phyloP scores from a whole-genome alignment of 2,329 filamentous ascomycete species.

The Cytospora mali region DNA sequence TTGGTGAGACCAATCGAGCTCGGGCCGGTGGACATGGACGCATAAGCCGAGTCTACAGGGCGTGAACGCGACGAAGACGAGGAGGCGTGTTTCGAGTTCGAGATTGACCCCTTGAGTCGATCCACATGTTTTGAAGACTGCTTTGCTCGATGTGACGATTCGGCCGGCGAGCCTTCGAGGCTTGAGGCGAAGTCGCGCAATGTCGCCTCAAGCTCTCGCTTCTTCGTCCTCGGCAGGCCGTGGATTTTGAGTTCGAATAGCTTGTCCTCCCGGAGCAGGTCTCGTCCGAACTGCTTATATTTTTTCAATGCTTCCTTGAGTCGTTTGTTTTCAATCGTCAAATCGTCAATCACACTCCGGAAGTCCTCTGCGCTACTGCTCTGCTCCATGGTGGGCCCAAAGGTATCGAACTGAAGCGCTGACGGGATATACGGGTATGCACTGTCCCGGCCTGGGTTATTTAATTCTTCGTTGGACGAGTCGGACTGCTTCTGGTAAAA shows the following conservation, averaged over 20 bases:
- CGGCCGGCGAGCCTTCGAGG: conserved; percentile 54
- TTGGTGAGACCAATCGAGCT: conserved; percentile 36
- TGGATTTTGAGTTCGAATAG: conserved; percentile 84
- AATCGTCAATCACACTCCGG: conserved; percentile 81
- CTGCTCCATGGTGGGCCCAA: conserved; percentile 37
- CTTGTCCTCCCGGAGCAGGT: conserved; percentile 72
- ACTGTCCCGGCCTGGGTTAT: conserved; percentile 16
- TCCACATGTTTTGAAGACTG: conserved; percentile 41
- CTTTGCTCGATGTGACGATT: conserved; percentile 48
- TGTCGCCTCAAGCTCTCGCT: conserved; percentile 73
- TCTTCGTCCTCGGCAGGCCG: conserved; percentile 70
- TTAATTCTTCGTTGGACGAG: conserved; percentile 51
- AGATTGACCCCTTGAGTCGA: conserved; percentile 46
- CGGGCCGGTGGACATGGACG: conserved; percentile 63
- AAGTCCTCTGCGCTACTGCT: conserved; percentile 74
- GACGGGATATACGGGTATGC: conserved; percentile 32
- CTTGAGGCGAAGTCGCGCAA: conserved; percentile 70
- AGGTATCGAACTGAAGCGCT: background rate
- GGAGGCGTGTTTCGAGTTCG: conserved; percentile 55
- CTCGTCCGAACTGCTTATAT: conserved; percentile 68
- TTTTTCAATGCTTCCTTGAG: conserved; percentile 73
- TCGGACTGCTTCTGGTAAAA: conserved; percentile 58
- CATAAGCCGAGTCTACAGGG: conserved; percentile 65
- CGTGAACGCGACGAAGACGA: conserved; percentile 56
- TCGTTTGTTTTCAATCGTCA: conserved; percentile 82